These are phyloP conservation scores for Lavandula angustifolia DNA, from an alignment of 257 asterid species.

Conservation along the genomic window DNA sequence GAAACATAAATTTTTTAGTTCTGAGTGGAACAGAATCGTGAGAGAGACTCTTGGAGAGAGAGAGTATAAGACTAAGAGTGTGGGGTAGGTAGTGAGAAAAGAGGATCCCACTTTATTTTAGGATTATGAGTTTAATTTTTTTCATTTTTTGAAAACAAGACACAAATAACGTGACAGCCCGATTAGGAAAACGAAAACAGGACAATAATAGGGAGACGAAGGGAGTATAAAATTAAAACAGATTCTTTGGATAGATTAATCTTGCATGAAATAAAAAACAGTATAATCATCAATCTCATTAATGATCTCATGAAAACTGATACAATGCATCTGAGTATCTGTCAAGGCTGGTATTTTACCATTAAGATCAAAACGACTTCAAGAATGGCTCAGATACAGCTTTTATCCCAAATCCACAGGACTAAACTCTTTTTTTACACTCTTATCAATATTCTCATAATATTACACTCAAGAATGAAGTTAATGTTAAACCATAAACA, in stretches of 20 bases:
- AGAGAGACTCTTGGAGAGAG: too few species aligned
- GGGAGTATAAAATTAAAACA: background rate
- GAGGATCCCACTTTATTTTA: too few species aligned
- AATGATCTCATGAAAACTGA: constrained; percentile 5
- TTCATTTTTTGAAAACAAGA: too few species aligned
- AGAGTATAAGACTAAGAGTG: too few species aligned
- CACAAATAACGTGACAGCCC: too few species aligned
- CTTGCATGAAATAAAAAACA: constrained; percentile 3
- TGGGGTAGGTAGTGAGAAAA: too few species aligned
- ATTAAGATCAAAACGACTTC: constrained; percentile 1
- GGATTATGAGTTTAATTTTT: too few species aligned
- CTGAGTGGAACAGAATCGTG: too few species aligned
- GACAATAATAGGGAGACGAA: too few species aligned
- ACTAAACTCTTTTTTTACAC: constrained; percentile 6
- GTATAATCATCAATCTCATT: constrained; percentile 12
- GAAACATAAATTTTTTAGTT: too few species aligned
- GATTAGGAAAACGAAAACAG: too few species aligned
- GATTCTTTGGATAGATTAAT: background rate
- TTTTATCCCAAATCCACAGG: constrained; percentile 11
- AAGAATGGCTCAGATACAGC: background rate
- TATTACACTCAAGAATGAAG: constrained; percentile 1
- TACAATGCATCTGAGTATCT: background rate
- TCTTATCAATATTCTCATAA: constrained; percentile 1
- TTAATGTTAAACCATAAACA: constrained; percentile 1
- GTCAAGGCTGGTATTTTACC: constrained; percentile 1